phyloP scores from a whole-genome alignment of 345 rosid species.

The Salix koriyanagi region DNA sequence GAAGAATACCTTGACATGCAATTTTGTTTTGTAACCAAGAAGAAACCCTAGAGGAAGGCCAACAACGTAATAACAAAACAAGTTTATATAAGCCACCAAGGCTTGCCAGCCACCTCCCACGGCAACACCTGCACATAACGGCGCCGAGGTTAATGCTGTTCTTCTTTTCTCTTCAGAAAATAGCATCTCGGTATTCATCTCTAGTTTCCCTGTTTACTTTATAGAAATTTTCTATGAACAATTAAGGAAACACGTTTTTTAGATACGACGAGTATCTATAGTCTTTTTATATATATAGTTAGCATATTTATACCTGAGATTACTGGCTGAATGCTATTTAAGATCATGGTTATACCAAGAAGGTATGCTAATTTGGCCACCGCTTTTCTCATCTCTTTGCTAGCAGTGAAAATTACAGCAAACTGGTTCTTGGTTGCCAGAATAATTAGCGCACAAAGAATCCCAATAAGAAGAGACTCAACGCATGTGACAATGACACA shows the following conservation, averaged over 20 bases:
- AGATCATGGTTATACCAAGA: conserved; percentile 73
- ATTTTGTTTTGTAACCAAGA: conserved; percentile 63
- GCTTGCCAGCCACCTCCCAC: conserved; percentile 99
- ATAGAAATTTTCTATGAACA: no score
- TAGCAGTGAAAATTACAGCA: conserved; percentile 62
- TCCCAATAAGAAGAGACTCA: conserved; percentile 66
- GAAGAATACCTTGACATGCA: conserved; percentile 61
- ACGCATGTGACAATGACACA: conserved; percentile 51
- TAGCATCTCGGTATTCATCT: no score
- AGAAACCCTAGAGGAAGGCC: conserved; percentile 84
- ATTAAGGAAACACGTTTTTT: neutral
- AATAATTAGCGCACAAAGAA: conserved; percentile 43
- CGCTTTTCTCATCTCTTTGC: conserved; percentile 50
- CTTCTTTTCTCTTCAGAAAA: no score
- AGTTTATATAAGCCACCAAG: conserved; percentile 74
- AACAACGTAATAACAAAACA: conserved; percentile 62
- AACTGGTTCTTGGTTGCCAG: conserved; percentile 53
- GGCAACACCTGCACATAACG: conserved; percentile 58
- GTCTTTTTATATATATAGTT: neutral
- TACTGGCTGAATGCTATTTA: conserved; percentile 83
- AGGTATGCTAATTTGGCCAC: conserved; percentile 67
- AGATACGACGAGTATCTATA: no score
- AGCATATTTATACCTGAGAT: conserved; percentile 56
- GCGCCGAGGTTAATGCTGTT: neutral
- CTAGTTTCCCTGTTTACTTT: no score